A percentile compares a stretch with the other conserved stretches of the same genome.
Evolutionary conservation across 2,329 filamentous ascomycete species (phyloP).

Genomic region (Coniochaeta pulveracea): DNA sequence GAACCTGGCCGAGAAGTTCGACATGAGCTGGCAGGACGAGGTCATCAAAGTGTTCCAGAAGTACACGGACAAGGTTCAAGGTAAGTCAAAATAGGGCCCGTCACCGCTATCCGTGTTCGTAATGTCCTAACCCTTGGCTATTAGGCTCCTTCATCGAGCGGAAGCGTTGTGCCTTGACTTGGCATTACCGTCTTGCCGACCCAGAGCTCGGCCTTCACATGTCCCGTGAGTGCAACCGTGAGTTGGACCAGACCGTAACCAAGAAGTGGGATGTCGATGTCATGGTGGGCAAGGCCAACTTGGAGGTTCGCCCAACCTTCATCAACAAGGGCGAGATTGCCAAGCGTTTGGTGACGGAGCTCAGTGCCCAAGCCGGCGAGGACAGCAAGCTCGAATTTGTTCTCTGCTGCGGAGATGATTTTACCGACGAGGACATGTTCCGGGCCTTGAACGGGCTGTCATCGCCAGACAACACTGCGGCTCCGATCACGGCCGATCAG

Average conservation of each 20-base stretch:
- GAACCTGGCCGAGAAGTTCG: conserved; percentile 73
- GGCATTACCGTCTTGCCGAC: conserved; percentile 91
- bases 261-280: conserved; percentile 87
- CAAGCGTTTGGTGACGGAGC: conserved; percentile 67
- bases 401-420: conserved; percentile 87
- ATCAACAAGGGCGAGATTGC: conserved; percentile 98
- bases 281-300: conserved; percentile 92
- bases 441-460: conserved; percentile 57
- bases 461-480: conserved; percentile 23
- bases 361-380: conserved; percentile 27
- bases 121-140: conserved; percentile 12
- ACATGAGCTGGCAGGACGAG: conserved; percentile 88
- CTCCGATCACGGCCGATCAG: conserved; percentile 43
- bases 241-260: conserved; percentile 65
- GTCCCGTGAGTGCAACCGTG: conserved; percentile 68
- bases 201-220: conserved; percentile 75
- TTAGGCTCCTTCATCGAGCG: conserved; percentile 89
- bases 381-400: conserved; percentile 65
- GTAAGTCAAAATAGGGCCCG: conserved; percentile 31
- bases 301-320: conserved; percentile 92
- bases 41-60: conserved; percentile 77
- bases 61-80: conserved; percentile 78
- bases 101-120: too few species aligned
- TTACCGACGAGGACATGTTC: conserved; percentile 97
- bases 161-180: conserved; percentile 88